Conservation (phyloP, 1,139 yeast species). For the Blastobotrys serpentis region DNA sequence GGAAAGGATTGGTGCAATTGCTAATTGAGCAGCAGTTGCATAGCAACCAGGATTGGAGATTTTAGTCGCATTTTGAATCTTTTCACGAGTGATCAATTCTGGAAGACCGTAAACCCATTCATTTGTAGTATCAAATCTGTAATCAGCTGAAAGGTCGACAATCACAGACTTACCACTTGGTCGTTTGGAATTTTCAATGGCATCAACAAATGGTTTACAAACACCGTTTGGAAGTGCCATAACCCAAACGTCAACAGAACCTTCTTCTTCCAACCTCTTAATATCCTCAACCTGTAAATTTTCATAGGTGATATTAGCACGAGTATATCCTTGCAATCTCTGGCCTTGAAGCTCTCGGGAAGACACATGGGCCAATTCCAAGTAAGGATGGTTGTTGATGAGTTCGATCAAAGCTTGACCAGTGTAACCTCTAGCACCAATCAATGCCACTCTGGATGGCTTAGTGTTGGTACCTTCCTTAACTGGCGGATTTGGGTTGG, state of each 20-base stretch:
- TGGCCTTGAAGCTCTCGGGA: conserved; percentile 92
- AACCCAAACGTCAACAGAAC: conserved; percentile 92
- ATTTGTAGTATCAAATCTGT: conserved; percentile 82
- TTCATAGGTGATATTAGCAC: conserved; percentile 73
- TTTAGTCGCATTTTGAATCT: conserved; percentile 70
- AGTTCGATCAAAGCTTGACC: conserved; percentile 89
- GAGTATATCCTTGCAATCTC: conserved; percentile 81
- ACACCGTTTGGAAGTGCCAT: conserved; percentile 99
- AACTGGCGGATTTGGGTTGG: conserved; percentile 75
- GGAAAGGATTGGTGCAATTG: conserved; percentile 77
- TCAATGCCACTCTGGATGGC: conserved; percentile 77
- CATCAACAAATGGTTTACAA: conserved; percentile 94
- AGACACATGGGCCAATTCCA: conserved; percentile 89
- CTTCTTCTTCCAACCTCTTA: conserved; percentile 66
- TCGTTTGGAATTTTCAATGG: conserved; percentile 63
- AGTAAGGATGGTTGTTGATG: conserved; percentile 81
- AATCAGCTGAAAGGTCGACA: conserved; percentile 92
- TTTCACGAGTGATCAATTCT: conserved; percentile 56
- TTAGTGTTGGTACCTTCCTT: conserved; percentile 59
- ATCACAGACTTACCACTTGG: conserved; percentile 57
- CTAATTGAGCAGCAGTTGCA: conserved; percentile 95
- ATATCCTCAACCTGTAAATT: conserved; percentile 88
- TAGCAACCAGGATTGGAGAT: conserved; percentile 98
- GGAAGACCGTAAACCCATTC: conserved; percentile 96
- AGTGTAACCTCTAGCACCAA: conserved; percentile 98